Base-by-base conservation (phyloP, 2,329 filamentous ascomycete genomes). In the Phoma sp. region DNA sequence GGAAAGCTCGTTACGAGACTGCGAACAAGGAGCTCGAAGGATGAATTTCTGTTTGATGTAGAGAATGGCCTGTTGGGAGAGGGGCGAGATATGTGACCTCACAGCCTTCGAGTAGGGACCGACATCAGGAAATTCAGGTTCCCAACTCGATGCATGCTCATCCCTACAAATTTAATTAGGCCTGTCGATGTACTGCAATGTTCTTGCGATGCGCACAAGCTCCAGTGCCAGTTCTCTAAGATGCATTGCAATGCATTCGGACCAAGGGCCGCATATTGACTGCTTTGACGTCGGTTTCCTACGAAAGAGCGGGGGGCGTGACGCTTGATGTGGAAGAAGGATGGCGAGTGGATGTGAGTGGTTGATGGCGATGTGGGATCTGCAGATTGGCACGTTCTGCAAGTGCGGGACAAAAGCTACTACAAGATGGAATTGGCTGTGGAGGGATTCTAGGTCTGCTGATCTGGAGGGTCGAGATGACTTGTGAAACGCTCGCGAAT, bases 301-400 rank as follows among this genome's bases (percentile, higher is more conserved):
- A 56, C 23, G 42, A 42, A 49, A 55, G 20, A 42, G 51, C 47
- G 30, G 47, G 53, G 47, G 42, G 28, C n/a, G 47, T 50, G 53
- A 47, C 42, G 53, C 46, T 47, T n/a, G n/a, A 30, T 45, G 51
- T 34, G 36, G 18, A 42, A 42, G 34, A 12, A 20, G 12, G 26
- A 39, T 23, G 26, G 2, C 26, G 21, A 33, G 42, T 40, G 42
- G 42, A 29, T 40, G 33, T 36, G 25, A 48, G 45, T 42, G 50
- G 50, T 32, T 36, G 28, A 20, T 40, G 18, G 15, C 6, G 38
- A 45, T 28, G 38, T 52, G 50, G 21, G 61, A 62, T 64, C 59
- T 56, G 46, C 55, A 53, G 47, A 49, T 56, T 62, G 49, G 30
- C 55, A 62, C 50, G 52, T 37, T 26, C 46, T 46, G 53, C 45